Evolutionary conservation across 129 eudicot species (phyloP), one percentile per base, ranked within the genome.

Genomic region (Heracleum sosnowskyi): DNA sequence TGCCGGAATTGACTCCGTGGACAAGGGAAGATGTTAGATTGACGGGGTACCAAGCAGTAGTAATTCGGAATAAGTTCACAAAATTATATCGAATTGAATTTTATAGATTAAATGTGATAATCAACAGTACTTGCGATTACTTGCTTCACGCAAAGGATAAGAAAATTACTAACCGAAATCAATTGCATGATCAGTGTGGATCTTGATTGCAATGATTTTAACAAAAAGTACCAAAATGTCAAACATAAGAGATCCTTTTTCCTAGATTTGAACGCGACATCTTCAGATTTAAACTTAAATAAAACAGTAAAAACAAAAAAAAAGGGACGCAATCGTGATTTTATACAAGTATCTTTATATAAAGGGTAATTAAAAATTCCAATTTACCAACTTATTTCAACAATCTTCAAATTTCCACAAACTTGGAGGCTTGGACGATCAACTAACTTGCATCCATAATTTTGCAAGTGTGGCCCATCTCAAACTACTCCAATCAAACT

Each of bases 401-500:
- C 72, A 66, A 31, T 0, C 9, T 66, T 33, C 22, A 13, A 66
- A 64, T 64, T 69, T 69, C 74, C 45, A 69, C 46, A 69, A 70
- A 75, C 69, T 57, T 66, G 81, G 83, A 80, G 83, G 79, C 75
- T 87, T 84, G 90, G 90, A 87, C 73, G 76, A 79, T 49, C 78
- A 76, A 63, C 76, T 46, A 63, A 74, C 69, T 69, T 75, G 66
- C 57, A 74, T 74, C 73, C 26, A 28, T 26, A 44, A 44, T 76
- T 42, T 57, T 13, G 77, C 77, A 78, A 73, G 79, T 77, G 57
- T 81, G 42, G 79, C 5, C 79, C 90, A 87, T 87, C 90, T 66
- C 90, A 84, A 84, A 68, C 76, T 84, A 60, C 86, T 86, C 85
- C 85, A 79, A 70, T 60, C 42, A 11, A 78, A n/a, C 11, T 72